Evolutionary conservation across 352 stramenopile genomes (phyloP), one percentile per base, ranked within the genome.

Genomic region (Phytophthora capsici): DNA sequence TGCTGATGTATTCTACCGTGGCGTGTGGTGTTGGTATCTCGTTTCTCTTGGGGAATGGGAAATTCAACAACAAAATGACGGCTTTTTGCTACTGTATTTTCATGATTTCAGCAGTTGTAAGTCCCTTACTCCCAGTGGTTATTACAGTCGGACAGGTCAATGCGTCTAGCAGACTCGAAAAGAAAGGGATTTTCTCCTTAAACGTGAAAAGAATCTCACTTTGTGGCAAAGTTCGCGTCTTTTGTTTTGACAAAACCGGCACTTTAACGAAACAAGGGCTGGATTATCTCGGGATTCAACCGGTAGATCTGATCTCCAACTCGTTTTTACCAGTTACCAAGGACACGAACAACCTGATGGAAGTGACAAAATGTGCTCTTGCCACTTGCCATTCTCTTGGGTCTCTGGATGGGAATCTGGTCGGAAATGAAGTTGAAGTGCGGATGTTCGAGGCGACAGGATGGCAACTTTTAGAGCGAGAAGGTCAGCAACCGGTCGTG

Each of bases 191-290:
- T 47, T 80, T 87, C 51, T 92, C 79, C 26, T 75, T 89, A 1
- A 84, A 95, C 62, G 71, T 78, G 0, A 72, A 87, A 57, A 80
- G 79, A 2, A 93, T 96, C 57, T 72, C 90, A 1, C 63, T 96
- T 8, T 83, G 84, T 36, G 89, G 87, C n/a, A 96, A 95, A 71
- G 83, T 95, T 7, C 83, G 76, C 10, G 73, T 88, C 5, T 88
- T 86, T 26, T 92, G 84, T 57, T 96, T 96, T 64, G 89, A 96
- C 64, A 96, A 96, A 50, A 96, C 89, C 0, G 89, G 89, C 5
- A 96, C 87, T 5, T 71, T 96, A 4, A 96, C 89, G 6, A 88
- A 94, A 43, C 75, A 95, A 64, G 89, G 89, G 1, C 57, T 96
- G 7, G 76, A 93, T 38, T 95, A 91, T 34, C 76, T 62, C 51